Percentiles rank a stretch among this genome's conserved stretches.
Conservation (phyloP, 2,329 filamentous ascomycete species). For the Fusarium decemcellulare region DNA sequence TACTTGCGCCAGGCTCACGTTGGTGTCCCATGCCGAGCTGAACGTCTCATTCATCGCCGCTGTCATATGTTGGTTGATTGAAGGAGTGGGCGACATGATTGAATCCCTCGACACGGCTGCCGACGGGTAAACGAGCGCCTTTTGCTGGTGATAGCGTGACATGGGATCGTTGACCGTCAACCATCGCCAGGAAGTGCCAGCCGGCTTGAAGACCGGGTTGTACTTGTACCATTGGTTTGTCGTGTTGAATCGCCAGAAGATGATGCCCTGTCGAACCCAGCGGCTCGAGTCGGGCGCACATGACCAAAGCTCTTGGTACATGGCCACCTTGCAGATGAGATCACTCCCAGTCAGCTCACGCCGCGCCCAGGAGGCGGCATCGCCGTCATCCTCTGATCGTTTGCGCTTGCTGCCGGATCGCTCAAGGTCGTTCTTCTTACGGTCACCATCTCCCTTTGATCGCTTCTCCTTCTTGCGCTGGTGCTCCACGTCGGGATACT, state of each 20-base stretch:
- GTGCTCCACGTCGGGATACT: constrained; percentile 63
- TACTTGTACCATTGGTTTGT: constrained; percentile 67
- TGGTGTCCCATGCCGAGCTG: constrained; percentile 62
- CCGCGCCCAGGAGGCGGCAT: constrained; percentile 56
- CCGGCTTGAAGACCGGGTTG: constrained; percentile 63
- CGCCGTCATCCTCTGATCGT: constrained; percentile 58
- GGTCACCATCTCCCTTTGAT: constrained; percentile 50
- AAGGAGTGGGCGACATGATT: constrained; percentile 68
- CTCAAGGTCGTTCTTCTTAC: constrained; percentile 53
- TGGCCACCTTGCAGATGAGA: constrained; percentile 72
- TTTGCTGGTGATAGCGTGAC: constrained; percentile 70
- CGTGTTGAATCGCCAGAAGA: constrained; percentile 74
- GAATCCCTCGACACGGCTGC: constrained; percentile 55
- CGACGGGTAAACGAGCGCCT: constrained; percentile 56
- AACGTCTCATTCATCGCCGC: constrained; percentile 72
- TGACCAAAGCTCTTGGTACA: constrained; percentile 78
- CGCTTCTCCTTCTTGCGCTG: constrained; percentile 56
- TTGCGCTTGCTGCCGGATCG: constrained; percentile 56
- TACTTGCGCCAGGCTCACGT: constrained; percentile 50
- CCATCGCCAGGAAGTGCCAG: constrained; percentile 73
- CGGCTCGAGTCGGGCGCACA: constrained; percentile 60
- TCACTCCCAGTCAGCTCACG: constrained; percentile 65
- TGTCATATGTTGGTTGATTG: constrained; percentile 65
- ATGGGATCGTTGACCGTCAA: constrained; percentile 72
- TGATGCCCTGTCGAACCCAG: constrained; percentile 72